Evolutionary conservation across 2,329 filamentous ascomycete genomes (phyloP), one percentile per base, ranked within the genome.

Genomic region (Apiospora phragmitis): DNA sequence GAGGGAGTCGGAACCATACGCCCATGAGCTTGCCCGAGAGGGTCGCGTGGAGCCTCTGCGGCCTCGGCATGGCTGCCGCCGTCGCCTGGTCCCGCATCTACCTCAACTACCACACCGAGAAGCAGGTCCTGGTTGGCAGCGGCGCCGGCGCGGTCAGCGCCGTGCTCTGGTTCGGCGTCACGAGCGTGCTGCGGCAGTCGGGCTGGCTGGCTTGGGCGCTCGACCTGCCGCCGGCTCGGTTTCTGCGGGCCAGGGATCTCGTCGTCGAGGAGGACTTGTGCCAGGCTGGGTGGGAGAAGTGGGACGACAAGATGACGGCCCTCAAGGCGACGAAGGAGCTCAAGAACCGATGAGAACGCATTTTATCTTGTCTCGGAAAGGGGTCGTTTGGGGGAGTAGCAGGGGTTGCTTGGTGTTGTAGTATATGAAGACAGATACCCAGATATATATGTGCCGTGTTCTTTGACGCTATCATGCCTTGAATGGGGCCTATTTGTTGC

Each of bases 211-310:
- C 89, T 7, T 94, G 93, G 92, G 88, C 85, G 2, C 81, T 98
- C 69, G 91, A 94, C 35, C 85, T 89, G 45, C 87, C 89, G 38
- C 75, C 92, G 4, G 88, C 90, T 3, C 88, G 88, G 77, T 86
- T 90, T 74, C 83, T 96, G 66, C 87, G 95, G 71, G 84, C 97
- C 66, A 87, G 96, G 71, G 96, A 99, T 81, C 83, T 99, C 73
- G 90, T 97, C 16, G 86, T 97, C 8, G 92, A 92, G 79, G 95
- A 98, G 82, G 95, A 98, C 81, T 82, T 97, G 75, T 92, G 92
- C 43, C 94, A 97, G 83, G 92, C 94, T 55, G 96, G 96, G 2
- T 99, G 95, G 95, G 93, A 95, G 82, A 92, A 93, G 79, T 98
- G 95, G 94, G 91, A 95, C 80, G 84, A 85, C 67, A 84, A 83